Base-by-base conservation (phyloP, 305 asterid species). In the Lippia alba region DNA sequence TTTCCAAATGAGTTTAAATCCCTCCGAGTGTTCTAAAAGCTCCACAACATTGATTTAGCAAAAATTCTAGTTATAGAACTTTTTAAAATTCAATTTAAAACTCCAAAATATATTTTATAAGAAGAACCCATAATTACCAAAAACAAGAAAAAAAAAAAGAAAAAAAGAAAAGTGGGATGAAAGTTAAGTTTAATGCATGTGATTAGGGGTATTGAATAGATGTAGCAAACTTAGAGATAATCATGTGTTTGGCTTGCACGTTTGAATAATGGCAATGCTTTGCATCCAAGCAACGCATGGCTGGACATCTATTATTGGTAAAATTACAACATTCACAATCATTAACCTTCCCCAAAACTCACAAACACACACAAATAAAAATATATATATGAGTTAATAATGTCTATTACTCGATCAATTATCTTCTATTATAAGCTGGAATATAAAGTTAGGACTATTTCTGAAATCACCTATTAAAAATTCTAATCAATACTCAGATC, bases 201-300 rank as follows among this genome's bases (percentile, higher is more conserved):
- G 79, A 68, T 75, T 63, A 56, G 36, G 67, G 65, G 67, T 55
- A 9, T 12, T 67, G 62, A 62, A 9, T 12, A 61, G 62, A 69
- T 39, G 67, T 75, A 46, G 44, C 63, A 63, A 62, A 5, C 50
- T 30, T 36, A 16, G 14, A 34, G 32, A 34, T 30, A 70, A 76
- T 76, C 6, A 70, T 64, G 69, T 12, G 62, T 68, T 75, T 75
- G 56, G 74, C 71, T 75, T 75, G 79, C 71, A 75, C 71, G 79
- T 69, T 63, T 75, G 57, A 39, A 48, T 45, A 75, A 69, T 69
- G 67, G 24, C 54, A 56, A 75, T 49, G 58, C 79, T 70, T 76
- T 17, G 62, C 56, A 51, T 76, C 63, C 57, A 76, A 76, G 79
- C 76, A 67, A 70, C 33, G 56, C 72, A 72, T 64, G 79, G 57